phyloP scores from a whole-genome alignment of 2,329 filamentous ascomycete species.

The Lizonia empirigonia region DNA sequence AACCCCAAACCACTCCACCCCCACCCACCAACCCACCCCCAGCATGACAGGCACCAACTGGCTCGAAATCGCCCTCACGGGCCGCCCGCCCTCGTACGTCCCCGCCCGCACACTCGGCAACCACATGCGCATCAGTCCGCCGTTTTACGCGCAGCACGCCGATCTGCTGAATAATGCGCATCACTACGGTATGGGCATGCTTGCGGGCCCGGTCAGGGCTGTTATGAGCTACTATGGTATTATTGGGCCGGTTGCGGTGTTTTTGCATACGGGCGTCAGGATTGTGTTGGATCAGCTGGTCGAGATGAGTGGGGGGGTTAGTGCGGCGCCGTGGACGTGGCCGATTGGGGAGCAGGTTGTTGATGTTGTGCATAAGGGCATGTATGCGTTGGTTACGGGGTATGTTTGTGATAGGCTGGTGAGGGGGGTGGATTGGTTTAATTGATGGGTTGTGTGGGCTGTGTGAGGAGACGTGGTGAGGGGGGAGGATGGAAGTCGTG shows the following conservation, averaged over 20 bases:
- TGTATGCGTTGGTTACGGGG: constrained; percentile 36
- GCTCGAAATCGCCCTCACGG: constrained; percentile 37
- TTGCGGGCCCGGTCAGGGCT: constrained; percentile 33
- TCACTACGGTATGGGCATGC: constrained; percentile 39
- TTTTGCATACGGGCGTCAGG: constrained; percentile 37
- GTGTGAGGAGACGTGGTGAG: no score
- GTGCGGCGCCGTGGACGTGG: constrained; percentile 43
- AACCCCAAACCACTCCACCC: background rate
- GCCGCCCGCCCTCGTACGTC: constrained; percentile 39
- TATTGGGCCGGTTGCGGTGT: constrained; percentile 39
- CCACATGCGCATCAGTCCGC: constrained; percentile 29
- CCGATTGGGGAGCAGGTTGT: constrained; percentile 43
- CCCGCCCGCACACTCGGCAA: constrained; percentile 37
- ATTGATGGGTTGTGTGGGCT: no score
- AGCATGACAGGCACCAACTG: constrained; percentile 40
- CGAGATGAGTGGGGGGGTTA: constrained; percentile 37
- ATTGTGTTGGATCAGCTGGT: constrained; percentile 39
- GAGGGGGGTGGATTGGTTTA: constrained; percentile 29
- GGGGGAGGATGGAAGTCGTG: no score
- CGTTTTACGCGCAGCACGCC: constrained; percentile 19
- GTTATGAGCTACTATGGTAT: constrained; percentile 41
- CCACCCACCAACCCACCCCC: no score
- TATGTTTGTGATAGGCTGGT: constrained; percentile 32
- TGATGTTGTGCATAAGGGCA: constrained; percentile 38
- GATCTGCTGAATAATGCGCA: constrained; percentile 35